Evolutionary conservation across 495 filamentous ascomycete species (phyloP).

Genomic region (Podospora anserina): DNA sequence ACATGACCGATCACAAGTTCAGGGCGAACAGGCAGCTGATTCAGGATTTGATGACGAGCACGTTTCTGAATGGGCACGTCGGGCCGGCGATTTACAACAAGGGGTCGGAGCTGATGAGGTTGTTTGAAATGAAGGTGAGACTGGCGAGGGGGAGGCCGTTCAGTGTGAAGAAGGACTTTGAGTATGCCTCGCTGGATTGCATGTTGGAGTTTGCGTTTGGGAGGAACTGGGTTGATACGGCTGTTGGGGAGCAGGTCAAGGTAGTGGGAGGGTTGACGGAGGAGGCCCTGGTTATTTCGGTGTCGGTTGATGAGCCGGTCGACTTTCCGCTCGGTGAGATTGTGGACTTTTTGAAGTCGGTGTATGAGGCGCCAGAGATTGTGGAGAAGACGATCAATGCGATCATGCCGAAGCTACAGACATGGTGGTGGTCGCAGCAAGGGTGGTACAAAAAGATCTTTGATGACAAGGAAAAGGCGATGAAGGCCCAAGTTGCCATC

Average conservation of each 20-base stretch:
- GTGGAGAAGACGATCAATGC: neutral
- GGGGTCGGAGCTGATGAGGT: neutral
- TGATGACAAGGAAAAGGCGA: neutral
- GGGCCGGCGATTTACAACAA: neutral
- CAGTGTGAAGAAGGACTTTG: neutral
- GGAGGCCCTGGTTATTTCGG: neutral
- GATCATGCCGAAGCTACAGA: neutral
- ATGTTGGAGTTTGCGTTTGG: slow-evolving; percentile 4
- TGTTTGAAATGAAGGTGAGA: slow-evolving; percentile 1
- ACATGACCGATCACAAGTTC: slow-evolving; percentile 28
- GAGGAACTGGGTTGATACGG: neutral
- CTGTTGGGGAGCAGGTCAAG: neutral
- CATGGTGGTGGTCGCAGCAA: neutral
- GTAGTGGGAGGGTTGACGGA: neutral
- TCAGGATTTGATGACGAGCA: slow-evolving; percentile 7
- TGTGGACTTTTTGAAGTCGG: neutral
- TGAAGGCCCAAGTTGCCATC: neutral
- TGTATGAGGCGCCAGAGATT: neutral
- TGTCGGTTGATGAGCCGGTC: neutral
- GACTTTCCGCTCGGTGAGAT: neutral
- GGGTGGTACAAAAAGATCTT: neutral
- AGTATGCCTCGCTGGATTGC: neutral
- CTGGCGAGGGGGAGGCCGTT: slow-evolving; percentile 5
- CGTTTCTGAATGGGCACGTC: slow-evolving; percentile 3
- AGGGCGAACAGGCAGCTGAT: slow-evolving; percentile 10